Percentiles rank a stretch among this genome's conserved stretches.
phyloP scores from a whole-genome alignment of 2,329 filamentous ascomycete genomes.

The Colletotrichum sp. region DNA sequence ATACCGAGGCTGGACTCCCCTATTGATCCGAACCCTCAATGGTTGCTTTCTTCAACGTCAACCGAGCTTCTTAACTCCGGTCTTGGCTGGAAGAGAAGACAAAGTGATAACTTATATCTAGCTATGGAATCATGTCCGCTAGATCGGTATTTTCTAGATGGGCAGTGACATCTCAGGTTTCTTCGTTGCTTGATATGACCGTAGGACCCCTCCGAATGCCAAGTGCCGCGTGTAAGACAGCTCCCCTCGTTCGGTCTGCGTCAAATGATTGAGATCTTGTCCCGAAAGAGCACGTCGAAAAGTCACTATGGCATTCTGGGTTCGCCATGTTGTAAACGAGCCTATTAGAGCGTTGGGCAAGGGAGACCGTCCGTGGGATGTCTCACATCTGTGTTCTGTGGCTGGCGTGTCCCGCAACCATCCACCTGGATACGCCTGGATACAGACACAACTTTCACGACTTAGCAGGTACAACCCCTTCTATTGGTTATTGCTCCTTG shows the following conservation, averaged over 20 bases:
- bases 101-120: not conserved
- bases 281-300: not conserved
- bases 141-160: not conserved
- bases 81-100: not conserved
- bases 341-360: not conserved
- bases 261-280: not conserved
- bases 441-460: not conserved
- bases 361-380: not conserved
- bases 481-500: not conserved
- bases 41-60: not conserved
- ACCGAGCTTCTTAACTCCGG: not conserved
- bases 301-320: not conserved
- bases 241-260: not conserved
- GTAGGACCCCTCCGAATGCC: not conserved
- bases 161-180: not conserved
- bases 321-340: not conserved
- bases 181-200: not conserved
- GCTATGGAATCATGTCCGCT: not conserved
- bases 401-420: not conserved
- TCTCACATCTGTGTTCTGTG: not conserved
- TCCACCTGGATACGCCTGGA: not conserved
- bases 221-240: not conserved
- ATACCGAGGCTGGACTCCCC: not conserved
- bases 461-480: not conserved
- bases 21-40: not conserved